A percentile compares a stretch with the other conserved stretches of the same genome.
These are phyloP conservation scores for Haplosporangium sp. DNA, from an alignment of 371 early-diverging fungal species.

Conservation along the genomic window DNA sequence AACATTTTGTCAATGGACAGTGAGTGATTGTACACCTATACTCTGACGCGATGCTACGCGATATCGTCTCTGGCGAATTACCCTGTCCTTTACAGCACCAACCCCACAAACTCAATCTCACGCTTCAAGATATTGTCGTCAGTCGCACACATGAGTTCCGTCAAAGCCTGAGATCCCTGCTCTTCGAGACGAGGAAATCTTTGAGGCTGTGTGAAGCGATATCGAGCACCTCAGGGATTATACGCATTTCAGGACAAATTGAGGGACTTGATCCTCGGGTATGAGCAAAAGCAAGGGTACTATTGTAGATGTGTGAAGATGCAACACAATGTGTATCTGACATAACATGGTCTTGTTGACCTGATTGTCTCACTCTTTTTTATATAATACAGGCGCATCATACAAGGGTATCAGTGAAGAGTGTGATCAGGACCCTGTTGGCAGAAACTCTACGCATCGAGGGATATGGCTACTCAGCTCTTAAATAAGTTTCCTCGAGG, in stretches of 20 bases:
- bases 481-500: conserved; percentile 32
- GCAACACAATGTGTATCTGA: neutral
- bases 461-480: conserved; percentile 35
- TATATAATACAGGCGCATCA: conserved; percentile 32
- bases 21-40: conserved; percentile 40
- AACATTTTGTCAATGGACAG: conserved; percentile 35
- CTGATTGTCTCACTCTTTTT: neutral
- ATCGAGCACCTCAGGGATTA: conserved; percentile 36
- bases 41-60: conserved; percentile 34
- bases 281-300: conserved; percentile 22
- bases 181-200: conserved; percentile 27
- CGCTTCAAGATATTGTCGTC: conserved; percentile 31
- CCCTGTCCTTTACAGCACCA: conserved; percentile 22
- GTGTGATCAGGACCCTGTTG: conserved; percentile 30
- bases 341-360: too few relatives aligned
- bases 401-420: conserved; percentile 48
- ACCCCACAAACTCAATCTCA: conserved; percentile 26
- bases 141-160: conserved; percentile 47
- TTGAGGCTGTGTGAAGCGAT: conserved; percentile 48
- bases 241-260: conserved; percentile 17
- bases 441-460: conserved; percentile 38
- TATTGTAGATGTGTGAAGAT: neutral
- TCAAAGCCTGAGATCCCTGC: conserved; percentile 26
- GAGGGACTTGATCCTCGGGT: conserved; percentile 21
- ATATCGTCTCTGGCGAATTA: conserved; percentile 26